Base-by-base conservation (phyloP, 352 stramenopile species). In the Phytophthora crassamura region DNA sequence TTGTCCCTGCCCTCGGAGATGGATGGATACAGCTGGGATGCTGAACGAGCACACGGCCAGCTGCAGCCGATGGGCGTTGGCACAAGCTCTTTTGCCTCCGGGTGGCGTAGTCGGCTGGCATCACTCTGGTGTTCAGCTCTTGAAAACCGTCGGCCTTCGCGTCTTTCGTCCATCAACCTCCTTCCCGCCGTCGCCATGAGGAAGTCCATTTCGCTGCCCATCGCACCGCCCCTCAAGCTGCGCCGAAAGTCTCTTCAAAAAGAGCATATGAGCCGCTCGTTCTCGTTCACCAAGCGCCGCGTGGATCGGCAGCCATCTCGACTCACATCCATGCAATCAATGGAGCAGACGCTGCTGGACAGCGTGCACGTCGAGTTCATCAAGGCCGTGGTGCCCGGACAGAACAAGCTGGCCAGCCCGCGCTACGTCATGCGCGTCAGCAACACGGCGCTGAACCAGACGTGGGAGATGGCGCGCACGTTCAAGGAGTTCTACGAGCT, bases 401-500 rank as follows among this genome's bases (percentile, higher is more conserved):
- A 73, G 40, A 87, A 74, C 72, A 91, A 92, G 52, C 67, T 91
- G 36, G 73, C 78, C 22, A 80, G 72, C 41, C 80, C 83, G 33
- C 84, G 83, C 15, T 95, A 93, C 67, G 61, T 93, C 40, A 93
- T 95, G 82, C 82, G 83, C 65, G 78, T 93, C 51, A 82, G 63
- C 50, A 95, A 92, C 70, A 62, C 65, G 9, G 84, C 77, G 45
- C 65, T 93, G 10, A 55, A 74, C 22, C 86, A 89, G 59, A 86
- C 80, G 45, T 95, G 88, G 85, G 84, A 95, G 49, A 91, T 95
- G 82, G 77, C 72, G 30, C 70, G 84, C 35, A 87, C 80, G 10
- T 95, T 91, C 63, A 79, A 76, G 33, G 88, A 94, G 52, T 94
- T 93, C 59, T 78, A 85, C 64, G 82, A 93, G 32, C 74, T 95